Evolutionary conservation across 768 basidiomycete genomes (phyloP).

Genomic region (Naganishia onofrii): DNA sequence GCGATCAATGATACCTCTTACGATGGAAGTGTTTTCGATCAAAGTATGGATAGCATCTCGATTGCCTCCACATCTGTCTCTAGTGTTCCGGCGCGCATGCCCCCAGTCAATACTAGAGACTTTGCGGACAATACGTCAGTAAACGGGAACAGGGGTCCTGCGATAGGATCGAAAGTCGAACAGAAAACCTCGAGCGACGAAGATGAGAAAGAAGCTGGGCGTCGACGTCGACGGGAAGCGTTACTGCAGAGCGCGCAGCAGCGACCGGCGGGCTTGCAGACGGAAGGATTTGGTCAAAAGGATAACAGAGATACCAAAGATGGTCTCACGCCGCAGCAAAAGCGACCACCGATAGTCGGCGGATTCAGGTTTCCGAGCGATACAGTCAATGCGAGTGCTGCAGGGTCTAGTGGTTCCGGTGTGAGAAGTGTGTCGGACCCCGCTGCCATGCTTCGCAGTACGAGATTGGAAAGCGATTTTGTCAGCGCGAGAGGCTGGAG

Average conservation of each 20-base stretch:
- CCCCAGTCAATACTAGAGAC: background rate
- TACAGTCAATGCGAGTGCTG: background rate
- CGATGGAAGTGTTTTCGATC: slow-evolving; percentile 15
- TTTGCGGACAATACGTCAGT: background rate
- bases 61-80: slow-evolving; percentile 9
- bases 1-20: slow-evolving; percentile 5
- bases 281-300: slow-evolving; percentile 4
- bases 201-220: slow-evolving; percentile 21
- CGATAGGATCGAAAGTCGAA: background rate
- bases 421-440: slow-evolving; percentile 16
- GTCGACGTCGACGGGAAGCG: slow-evolving; percentile 3
- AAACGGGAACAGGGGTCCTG: background rate
- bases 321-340: background rate
- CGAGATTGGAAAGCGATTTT: background rate
- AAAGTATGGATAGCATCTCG: slow-evolving; percentile 14
- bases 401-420: background rate
- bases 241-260: slow-evolving; percentile 15
- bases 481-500: slow-evolving; percentile 6
- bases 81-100: slow-evolving; percentile 1
- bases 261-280: slow-evolving; percentile 5
- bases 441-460: background rate
- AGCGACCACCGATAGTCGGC: slow-evolving; percentile 3
- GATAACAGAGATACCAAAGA: background rate
- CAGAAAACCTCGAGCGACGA: slow-evolving; percentile 20
- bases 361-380: slow-evolving; percentile 19